A percentile compares a stretch with the other conserved stretches of the same genome.
These are phyloP conservation scores for Sporisorium iseilematis-ciliati DNA, from an alignment of 1,284 basidiomycete genomes.

Conservation along the genomic window DNA sequence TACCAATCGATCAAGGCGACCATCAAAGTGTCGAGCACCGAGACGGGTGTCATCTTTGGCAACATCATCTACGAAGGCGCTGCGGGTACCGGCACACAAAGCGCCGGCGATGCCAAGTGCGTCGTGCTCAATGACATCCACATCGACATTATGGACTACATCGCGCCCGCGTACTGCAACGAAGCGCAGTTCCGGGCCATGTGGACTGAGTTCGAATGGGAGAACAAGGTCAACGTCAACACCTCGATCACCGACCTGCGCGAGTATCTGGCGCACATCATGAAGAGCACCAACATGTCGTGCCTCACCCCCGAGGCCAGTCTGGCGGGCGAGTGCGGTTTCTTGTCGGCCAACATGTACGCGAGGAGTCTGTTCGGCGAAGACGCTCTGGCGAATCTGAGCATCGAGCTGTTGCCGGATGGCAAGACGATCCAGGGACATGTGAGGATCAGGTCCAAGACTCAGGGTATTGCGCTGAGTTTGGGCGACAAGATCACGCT, in stretches of 20 bases:
- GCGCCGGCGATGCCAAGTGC: constrained; percentile 76
- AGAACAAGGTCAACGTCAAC: constrained; percentile 94
- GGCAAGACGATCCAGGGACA: constrained; percentile 68
- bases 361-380: constrained; percentile 93
- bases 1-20: constrained; percentile 99
- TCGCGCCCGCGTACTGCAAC: constrained; percentile 95
- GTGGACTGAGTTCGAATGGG: constrained; percentile 99
- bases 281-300: constrained; percentile 91
- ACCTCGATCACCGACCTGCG: constrained; percentile 83
- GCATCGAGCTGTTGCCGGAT: constrained; percentile 87
- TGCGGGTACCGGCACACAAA: constrained; percentile 55
- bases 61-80: constrained; percentile 90
- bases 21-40: constrained; percentile 87
- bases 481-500: constrained; percentile 84
- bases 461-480: constrained; percentile 81
- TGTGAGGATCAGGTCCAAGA: constrained; percentile 67
- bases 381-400: constrained; percentile 95
- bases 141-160: constrained; percentile 99
- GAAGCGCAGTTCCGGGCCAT: constrained; percentile 87
- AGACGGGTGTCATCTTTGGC: constrained; percentile 98
- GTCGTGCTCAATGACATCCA: constrained; percentile 94
- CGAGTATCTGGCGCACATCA: constrained; percentile 85
- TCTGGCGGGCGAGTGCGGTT: constrained; percentile 89
- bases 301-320: constrained; percentile 94
- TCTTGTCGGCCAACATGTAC: constrained; percentile 93